Evolutionary conservation across 1,139 yeast species (phyloP).

Genomic region (Diutina sp.): DNA sequence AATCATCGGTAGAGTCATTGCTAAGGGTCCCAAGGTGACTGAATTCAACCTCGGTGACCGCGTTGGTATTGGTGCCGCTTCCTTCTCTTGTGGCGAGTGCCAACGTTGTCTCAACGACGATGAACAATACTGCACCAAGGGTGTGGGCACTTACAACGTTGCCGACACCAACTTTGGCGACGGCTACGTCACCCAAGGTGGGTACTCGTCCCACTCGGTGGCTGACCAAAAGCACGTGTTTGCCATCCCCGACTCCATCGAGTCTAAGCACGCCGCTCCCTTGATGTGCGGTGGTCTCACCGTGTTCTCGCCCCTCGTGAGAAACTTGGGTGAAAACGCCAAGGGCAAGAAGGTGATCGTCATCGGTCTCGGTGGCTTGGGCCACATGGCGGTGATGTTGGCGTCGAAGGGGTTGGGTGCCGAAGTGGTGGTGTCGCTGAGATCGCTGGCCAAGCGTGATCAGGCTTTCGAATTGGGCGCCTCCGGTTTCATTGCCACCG

Average conservation of each 20-base stretch:
- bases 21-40: neutral
- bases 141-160: neutral
- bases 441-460: neutral
- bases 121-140: neutral
- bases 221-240: neutral
- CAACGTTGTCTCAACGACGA: neutral
- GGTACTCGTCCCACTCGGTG: neutral
- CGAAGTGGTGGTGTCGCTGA: neutral
- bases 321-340: constrained; percentile 2
- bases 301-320: neutral
- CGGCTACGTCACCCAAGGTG: constrained; percentile 2
- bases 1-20: neutral
- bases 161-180: constrained; percentile 3
- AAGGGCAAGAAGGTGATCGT: constrained; percentile 4
- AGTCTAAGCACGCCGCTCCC: neutral
- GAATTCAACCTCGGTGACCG: neutral
- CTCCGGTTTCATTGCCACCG: neutral
- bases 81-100: neutral
- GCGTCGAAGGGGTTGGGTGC: constrained; percentile 1
- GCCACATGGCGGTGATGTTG: neutral
- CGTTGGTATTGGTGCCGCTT: neutral
- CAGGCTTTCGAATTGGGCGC: neutral
- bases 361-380: constrained; percentile 2
- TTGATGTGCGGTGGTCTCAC: constrained; percentile 3
- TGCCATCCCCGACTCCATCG: neutral